Evolutionary conservation across 2,329 filamentous ascomycete genomes (phyloP), one percentile per base, ranked within the genome.

Genomic region (Diaporthe ilicicola): DNA sequence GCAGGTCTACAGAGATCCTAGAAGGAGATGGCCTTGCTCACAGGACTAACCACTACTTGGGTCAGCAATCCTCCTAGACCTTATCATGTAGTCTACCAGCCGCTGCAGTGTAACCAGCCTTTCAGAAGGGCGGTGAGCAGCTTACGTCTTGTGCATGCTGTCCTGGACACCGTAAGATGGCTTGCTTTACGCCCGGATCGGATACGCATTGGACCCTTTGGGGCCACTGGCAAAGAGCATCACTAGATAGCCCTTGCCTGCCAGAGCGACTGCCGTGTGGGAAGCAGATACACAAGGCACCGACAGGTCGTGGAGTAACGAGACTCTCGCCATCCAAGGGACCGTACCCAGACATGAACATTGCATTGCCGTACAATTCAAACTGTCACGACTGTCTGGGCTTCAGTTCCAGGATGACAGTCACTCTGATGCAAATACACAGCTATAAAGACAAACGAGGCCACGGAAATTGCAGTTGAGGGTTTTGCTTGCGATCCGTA

Each of bases 161-260:
- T n/a, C n/a, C n/a, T n/a, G n/a, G n/a, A n/a, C n/a, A n/a, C n/a
- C n/a, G n/a, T n/a, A n/a, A n/a, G n/a, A n/a, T n/a, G n/a, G n/a
- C n/a, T n/a, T n/a, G n/a, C n/a, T n/a, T n/a, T n/a, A n/a, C n/a
- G n/a, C n/a, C n/a, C n/a, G n/a, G n/a, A n/a, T n/a, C n/a, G n/a
- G n/a, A n/a, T n/a, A n/a, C n/a, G n/a, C n/a, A n/a, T n/a, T n/a
- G n/a, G n/a, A n/a, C n/a, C n/a, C n/a, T n/a, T n/a, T n/a, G n/a
- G n/a, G n/a, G n/a, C n/a, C n/a, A n/a, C n/a, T n/a, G n/a, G 93
- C 88, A 78, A 94, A 96, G 4, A 96, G 84, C 90, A 97, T 91
- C 15, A 97, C 93, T 51, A 94, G 88, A 78, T 90, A 95, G 39
- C 93, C 93, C 64, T 87, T 54, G 54, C 73, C 84, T 3, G 88